Evolutionary conservation across 2,329 filamentous ascomycete genomes (phyloP), one percentile per base, ranked within the genome.

Genomic region (Ophiostoma triangulosporum): DNA sequence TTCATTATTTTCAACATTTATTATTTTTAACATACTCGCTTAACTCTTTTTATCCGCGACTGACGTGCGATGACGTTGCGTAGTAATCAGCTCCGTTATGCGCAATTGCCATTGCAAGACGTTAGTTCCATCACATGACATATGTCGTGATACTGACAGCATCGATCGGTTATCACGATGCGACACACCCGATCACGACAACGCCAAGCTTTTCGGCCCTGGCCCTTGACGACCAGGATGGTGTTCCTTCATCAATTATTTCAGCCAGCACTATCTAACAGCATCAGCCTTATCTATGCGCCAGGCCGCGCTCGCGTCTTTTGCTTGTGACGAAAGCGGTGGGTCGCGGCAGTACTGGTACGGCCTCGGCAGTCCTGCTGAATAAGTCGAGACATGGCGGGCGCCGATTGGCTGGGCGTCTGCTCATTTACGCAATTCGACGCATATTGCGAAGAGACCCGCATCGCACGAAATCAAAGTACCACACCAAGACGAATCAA

Each of bases 251-350:
- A 17, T 36, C 35, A 38, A 38, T 22, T 38, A 14, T 12, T 43
- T 24, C 38, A 43, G 38, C 38, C 20, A 43, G 38, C 7, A 11
- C 20, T 43, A 43, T 43, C 38, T 43, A 43, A 43, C 1, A 43
- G 38, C 38, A n/a, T n/a, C n/a, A 17, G 35, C 14, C 38, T 24
- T 48, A 48, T 48, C 46, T 48, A 48, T 12, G n/a, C 27, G 46
- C 27, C 15, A 3, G 22, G 24, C 26, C 46, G n/a, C 46, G 46
- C 29, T 51, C 45, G 36, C 51, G 48, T 32, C 22, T 31, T 52
- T 56, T 15, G 54, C 48, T 54, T 51, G 51, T 56, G 54, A 53
- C 43, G 43, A 56, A 45, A 38, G 54, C 52, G 54, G 54, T 56
- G 48, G 3, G 4, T 3, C 4, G 7, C 14, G 54, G 54, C 54